A percentile compares a stretch with the other conserved stretches of the same genome.
Evolutionary conservation across 345 rosid genomes (phyloP).

Genomic region (Citropsis articulata): DNA sequence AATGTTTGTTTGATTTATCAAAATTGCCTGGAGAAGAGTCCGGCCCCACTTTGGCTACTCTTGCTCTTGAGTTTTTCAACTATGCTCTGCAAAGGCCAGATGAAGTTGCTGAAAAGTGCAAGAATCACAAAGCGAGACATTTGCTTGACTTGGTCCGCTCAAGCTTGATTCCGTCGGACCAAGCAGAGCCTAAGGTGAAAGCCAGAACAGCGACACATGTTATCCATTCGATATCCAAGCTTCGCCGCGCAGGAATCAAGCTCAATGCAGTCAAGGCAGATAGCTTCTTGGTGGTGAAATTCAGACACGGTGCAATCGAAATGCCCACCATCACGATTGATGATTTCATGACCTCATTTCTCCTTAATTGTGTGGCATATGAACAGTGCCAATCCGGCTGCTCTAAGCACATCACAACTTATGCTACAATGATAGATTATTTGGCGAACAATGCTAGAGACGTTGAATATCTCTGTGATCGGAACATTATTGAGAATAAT

Average conservation of each 20-base stretch:
- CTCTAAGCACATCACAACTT: constrained; percentile 66
- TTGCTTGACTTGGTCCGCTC: constrained; percentile 67
- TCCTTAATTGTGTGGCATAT: constrained; percentile 70
- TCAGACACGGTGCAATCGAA: constrained; percentile 52
- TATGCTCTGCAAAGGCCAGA: constrained; percentile 41
- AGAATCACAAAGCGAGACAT: constrained; percentile 40
- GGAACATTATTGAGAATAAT: constrained; percentile 59
- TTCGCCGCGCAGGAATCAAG: constrained; percentile 55
- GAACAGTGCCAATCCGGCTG: constrained; percentile 67
- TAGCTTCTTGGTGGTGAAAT: constrained; percentile 59
- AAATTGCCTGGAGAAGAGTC: constrained; percentile 27
- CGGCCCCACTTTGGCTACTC: constrained; percentile 29
- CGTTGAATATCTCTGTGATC: constrained; percentile 61
- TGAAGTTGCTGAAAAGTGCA: constrained; percentile 24
- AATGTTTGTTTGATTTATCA: constrained; percentile 49
- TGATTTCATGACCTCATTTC: constrained; percentile 66
- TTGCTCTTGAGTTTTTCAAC: constrained; percentile 67
- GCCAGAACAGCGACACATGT: constrained; percentile 27
- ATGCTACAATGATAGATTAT: constrained; percentile 65
- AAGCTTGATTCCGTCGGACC: constrained; percentile 41
- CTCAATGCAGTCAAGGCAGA: constrained; percentile 30
- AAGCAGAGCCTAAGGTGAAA: background rate
- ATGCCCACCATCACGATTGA: constrained; percentile 72
- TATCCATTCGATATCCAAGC: constrained; percentile 70
- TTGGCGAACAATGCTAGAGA: constrained; percentile 57